Conservation (phyloP, 805 yeast genomes). For the Myxozyma sirexii region DNA sequence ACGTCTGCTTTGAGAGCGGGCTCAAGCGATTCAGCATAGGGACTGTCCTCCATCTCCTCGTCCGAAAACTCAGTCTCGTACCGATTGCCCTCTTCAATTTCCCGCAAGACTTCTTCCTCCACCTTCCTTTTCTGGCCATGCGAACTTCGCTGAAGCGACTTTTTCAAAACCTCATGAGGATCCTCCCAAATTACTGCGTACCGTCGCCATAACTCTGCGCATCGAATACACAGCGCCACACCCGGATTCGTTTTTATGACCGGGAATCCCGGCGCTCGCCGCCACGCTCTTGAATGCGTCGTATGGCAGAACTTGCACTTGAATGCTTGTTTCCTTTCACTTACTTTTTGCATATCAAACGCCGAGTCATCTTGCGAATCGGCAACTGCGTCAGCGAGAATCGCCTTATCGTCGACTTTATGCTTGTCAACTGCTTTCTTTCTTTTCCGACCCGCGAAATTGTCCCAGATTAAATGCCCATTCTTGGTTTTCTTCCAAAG, state of each 20-base stretch:
- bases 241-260: conserved; percentile 44
- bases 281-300: conserved; percentile 62
- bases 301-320: conserved; percentile 76
- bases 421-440: conserved; percentile 52
- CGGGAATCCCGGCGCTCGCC: conserved; percentile 65
- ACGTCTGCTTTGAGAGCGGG: conserved; percentile 29
- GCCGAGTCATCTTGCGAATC: conserved; percentile 72
- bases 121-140: conserved; percentile 61
- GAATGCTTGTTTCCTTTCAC: conserved; percentile 48
- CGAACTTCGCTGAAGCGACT: conserved; percentile 43
- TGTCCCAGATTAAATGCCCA: conserved; percentile 82
- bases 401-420: conserved; percentile 33
- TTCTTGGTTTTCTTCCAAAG: conserved; percentile 85
- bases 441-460: conserved; percentile 68
- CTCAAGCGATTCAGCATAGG: conserved; percentile 9
- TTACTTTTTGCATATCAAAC: conserved; percentile 59
- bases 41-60: background rate
- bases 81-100: conserved; percentile 42
- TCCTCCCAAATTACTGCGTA: conserved; percentile 87
- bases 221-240: conserved; percentile 76
- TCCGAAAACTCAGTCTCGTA: conserved; percentile 12
- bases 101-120: conserved; percentile 61
- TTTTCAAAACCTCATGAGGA: conserved; percentile 66
- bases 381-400: conserved; percentile 54
- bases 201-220: conserved; percentile 89